Conservation (phyloP, 176 grass and related monocot species). For the Oryza australiensis region DNA sequence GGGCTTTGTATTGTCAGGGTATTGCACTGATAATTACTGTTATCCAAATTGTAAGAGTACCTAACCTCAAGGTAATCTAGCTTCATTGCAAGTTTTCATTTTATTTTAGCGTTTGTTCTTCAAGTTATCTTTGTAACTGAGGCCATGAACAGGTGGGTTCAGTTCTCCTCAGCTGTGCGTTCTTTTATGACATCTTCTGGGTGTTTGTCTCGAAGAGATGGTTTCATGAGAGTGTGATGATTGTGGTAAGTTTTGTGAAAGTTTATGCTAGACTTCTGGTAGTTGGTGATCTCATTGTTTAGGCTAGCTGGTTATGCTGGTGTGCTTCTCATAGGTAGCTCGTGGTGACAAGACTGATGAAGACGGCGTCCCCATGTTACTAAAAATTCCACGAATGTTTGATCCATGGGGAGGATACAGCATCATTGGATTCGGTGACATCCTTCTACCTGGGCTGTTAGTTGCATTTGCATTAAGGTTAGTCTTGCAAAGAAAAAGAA, state of each 20-base stretch:
- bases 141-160: constrained; percentile 70
- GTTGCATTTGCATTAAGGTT: constrained; percentile 89
- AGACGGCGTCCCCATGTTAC: constrained; percentile 94
- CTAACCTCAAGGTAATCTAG: constrained; percentile 85
- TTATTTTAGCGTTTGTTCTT: background rate
- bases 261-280: background rate
- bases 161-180: constrained; percentile 85
- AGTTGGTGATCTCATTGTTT: background rate
- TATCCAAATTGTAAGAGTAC: constrained; percentile 90
- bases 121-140: background rate
- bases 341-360: constrained; percentile 89
- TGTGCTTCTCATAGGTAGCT: constrained; percentile 56
- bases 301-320: constrained; percentile 2
- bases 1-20: constrained; percentile 44
- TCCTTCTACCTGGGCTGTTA: constrained; percentile 87
- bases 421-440: constrained; percentile 96
- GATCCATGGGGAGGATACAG: constrained; percentile 98
- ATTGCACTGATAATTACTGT: constrained; percentile 93
- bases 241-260: constrained; percentile 63
- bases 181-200: constrained; percentile 99
- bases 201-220: constrained; percentile 89
- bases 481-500: background rate
- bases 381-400: constrained; percentile 93
- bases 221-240: constrained; percentile 99
- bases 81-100: constrained; percentile 16